Evolutionary conservation across 257 asterid genomes (phyloP).

Genomic region (Nicotiana knightiana): DNA sequence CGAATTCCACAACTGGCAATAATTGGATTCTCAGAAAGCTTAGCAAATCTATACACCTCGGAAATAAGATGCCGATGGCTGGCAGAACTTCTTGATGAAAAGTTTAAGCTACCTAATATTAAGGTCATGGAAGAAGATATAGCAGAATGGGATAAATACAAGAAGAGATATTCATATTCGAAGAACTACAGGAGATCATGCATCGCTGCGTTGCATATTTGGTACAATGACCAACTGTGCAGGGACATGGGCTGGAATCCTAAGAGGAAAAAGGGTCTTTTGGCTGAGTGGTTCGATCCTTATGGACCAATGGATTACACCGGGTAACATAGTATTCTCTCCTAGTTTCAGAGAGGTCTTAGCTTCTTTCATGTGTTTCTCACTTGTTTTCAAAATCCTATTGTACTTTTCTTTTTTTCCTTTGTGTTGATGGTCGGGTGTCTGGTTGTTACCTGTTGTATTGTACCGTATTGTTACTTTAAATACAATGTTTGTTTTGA

Average conservation of each 20-base stretch:
- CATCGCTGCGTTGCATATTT: constrained; percentile 34
- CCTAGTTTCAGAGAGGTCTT: no score
- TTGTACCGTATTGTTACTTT: no score
- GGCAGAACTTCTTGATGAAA: constrained; percentile 38
- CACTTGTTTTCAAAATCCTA: no score
- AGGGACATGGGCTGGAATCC: constrained; percentile 52
- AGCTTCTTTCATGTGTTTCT: no score
- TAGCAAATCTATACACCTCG: constrained; percentile 33
- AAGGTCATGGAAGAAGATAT: constrained; percentile 41
- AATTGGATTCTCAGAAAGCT: constrained; percentile 39
- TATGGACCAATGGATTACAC: constrained; percentile 42
- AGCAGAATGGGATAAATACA: constrained; percentile 32
- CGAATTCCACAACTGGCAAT: constrained; percentile 45
- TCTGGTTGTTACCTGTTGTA: no score
- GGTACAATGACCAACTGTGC: constrained; percentile 49
- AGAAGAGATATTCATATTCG: constrained; percentile 28
- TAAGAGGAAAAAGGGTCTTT: constrained; percentile 31
- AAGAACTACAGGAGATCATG: constrained; percentile 31
- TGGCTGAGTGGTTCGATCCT: constrained; percentile 42
- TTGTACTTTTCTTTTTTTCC: no score
- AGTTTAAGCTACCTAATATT: constrained; percentile 38
- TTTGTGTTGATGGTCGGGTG: no score
- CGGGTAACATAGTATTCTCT: background rate
- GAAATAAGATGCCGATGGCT: constrained; percentile 45
- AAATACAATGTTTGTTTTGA: no score